Percentiles rank a stretch among this genome's conserved stretches.
Evolutionary conservation across 2,329 filamentous ascomycete species (phyloP).

Genomic region (Ophiostoma tasmaniense): DNA sequence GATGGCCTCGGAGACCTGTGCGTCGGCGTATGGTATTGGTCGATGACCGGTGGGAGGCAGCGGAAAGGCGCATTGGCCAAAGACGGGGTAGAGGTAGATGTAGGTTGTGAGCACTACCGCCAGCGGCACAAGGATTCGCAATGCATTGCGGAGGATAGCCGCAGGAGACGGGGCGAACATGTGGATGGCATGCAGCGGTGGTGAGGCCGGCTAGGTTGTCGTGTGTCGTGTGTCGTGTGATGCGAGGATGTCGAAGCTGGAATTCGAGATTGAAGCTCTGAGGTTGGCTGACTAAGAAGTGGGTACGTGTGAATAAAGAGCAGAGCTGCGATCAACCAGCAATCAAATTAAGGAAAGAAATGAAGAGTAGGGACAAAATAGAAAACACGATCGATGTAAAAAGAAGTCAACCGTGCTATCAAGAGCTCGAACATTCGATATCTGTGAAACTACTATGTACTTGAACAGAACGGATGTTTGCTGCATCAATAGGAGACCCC

Average conservation of each 20-base stretch:
- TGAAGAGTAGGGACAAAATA: neutral
- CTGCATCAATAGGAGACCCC: neutral
- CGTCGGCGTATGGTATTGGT: conserved; percentile 7
- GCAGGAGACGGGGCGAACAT: conserved; percentile 5
- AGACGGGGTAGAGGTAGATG: conserved; percentile 79
- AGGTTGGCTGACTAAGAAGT: neutral
- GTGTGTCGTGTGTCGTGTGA: neutral
- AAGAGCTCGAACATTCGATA: neutral
- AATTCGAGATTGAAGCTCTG: neutral
- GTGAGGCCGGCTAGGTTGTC: neutral
- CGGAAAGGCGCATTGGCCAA: conserved; percentile 75
- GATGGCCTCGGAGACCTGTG: neutral
- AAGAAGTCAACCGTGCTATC: neutral
- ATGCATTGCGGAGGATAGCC: conserved; percentile 43
- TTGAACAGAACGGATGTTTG: neutral
- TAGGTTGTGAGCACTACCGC: conserved; percentile 64
- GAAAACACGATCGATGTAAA: neutral
- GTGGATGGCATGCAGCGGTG: conserved; percentile 3
- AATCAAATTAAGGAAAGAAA: neutral
- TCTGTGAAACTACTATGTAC: neutral
- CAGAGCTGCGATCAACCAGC: neutral
- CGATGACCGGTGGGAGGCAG: conserved; percentile 30
- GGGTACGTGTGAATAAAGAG: neutral
- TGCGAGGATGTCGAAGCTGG: neutral
- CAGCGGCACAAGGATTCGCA: conserved; percentile 53